Evolutionary conservation across 2,329 filamentous ascomycete species (phyloP).

Genomic region (Sporothrix pseudoabietina): DNA sequence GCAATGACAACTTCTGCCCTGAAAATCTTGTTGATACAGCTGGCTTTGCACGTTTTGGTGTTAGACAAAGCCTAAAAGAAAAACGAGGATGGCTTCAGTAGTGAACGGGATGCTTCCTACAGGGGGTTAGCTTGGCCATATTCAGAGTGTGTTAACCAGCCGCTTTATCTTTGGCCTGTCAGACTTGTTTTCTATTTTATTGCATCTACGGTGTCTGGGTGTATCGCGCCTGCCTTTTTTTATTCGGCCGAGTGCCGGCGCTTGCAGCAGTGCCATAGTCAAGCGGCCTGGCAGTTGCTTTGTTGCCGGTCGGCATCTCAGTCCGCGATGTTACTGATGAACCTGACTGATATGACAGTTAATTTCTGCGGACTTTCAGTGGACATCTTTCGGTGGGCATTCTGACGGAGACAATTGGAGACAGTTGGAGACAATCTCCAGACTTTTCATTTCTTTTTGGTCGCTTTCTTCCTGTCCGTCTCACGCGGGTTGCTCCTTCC

Average conservation of each 20-base stretch:
- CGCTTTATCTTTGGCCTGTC: too few species aligned
- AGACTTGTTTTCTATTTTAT: too few species aligned
- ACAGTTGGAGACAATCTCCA: background rate
- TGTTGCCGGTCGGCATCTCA: background rate
- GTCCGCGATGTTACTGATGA: background rate
- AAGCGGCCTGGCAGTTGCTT: background rate
- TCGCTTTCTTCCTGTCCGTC: background rate
- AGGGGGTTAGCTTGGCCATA: background rate
- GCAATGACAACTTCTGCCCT: too few species aligned
- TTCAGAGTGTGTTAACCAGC: background rate
- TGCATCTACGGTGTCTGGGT: background rate
- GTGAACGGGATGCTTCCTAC: background rate
- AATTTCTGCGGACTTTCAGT: background rate
- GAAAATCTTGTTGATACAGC: too few species aligned
- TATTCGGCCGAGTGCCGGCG: background rate
- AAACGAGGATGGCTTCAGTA: background rate
- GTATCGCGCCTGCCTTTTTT: background rate
- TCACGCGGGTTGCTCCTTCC: background rate
- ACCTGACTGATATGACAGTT: slow-evolving; percentile 1
- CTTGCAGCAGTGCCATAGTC: background rate
- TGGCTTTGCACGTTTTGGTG: background rate
- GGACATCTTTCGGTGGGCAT: background rate
- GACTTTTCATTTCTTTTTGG: background rate
- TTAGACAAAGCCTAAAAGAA: background rate
- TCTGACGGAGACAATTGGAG: background rate